A percentile compares a stretch with the other conserved stretches of the same genome.
Conservation (phyloP, 192 early-diverging fungal species). For the Coemansia sp. region DNA sequence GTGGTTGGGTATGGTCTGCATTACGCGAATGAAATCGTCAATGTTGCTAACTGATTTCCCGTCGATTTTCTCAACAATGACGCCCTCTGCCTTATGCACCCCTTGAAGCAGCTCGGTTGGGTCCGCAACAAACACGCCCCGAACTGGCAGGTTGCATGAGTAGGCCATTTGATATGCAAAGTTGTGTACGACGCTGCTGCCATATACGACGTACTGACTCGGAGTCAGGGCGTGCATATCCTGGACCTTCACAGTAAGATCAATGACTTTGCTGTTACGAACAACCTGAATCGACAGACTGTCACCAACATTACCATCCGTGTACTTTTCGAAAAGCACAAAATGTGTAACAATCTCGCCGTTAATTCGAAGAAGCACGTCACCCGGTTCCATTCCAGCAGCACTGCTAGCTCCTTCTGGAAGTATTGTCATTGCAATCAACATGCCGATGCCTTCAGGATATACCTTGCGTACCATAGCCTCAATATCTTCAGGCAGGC, state of each 20-base stretch:
- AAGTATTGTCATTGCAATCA: constrained; percentile 60
- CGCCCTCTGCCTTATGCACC: constrained; percentile 8
- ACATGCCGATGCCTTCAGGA: constrained; percentile 69
- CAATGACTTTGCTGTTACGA: constrained; percentile 55
- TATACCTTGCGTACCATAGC: constrained; percentile 58
- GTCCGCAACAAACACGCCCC: constrained; percentile 77
- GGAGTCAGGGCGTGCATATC: constrained; percentile 79
- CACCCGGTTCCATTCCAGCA: constrained; percentile 61
- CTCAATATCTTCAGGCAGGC: constrained; percentile 65
- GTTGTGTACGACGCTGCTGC: constrained; percentile 75
- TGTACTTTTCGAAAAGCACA: constrained; percentile 58
- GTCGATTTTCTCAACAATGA: constrained; percentile 63
- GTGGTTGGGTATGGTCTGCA: constrained; percentile 60
- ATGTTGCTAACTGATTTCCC: constrained; percentile 64
- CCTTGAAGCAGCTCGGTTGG: constrained; percentile 13
- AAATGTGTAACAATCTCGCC: constrained; percentile 68
- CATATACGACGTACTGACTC: constrained; percentile 78
- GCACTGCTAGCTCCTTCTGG: constrained; percentile 67
- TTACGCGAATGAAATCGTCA: constrained; percentile 63
- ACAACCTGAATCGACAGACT: constrained; percentile 55
- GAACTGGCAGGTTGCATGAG: constrained; percentile 63
- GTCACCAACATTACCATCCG: constrained; percentile 63
- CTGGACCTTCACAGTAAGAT: constrained; percentile 57
- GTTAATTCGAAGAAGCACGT: constrained; percentile 68
- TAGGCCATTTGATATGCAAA: constrained; percentile 77